Evolutionary conservation across 164 flowering plant genomes (phyloP), one percentile per base, ranked within the genome.

Genomic region (Stephania yunnanensis): DNA sequence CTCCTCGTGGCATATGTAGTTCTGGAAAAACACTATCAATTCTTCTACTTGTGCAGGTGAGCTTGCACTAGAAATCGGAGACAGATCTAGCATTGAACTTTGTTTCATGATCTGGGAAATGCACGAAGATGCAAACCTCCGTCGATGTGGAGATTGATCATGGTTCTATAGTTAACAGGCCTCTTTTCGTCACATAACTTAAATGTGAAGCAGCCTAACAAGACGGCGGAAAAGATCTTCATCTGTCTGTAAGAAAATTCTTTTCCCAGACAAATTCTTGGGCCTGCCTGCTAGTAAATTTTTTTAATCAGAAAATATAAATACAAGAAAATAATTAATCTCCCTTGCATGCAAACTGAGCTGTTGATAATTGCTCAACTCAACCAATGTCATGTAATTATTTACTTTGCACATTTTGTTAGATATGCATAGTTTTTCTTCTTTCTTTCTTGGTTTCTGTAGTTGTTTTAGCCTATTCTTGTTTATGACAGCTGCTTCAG

Each of bases 191-290:
- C 79, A 7, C 74, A 68, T 53, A 88, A 74, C 80, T 82, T 89
- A 84, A 91, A 87, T 30, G 7, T 20, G 55, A 88, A 91, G 75
- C 52, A 81, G 46, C 74, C 20, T 7, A 86, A 13, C 73, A 91
- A 73, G 10, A 85, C 82, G 66, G 88, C 85, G 9, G 92, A 78
- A 61, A 87, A 80, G 44, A 91, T 89, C 86, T 90, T 91, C 93
- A 90, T 89, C 76, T 91, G 92, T 74, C 92, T 82, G 61, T 90
- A 91, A 6, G 92, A 91, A 79, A 91, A 91, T 46, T 89, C 93
- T 75, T 83, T 86, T 42, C 93, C 93, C 12, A 89, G 75, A 77
- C 92, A 91, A 55, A 91, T 89, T 25, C 93, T 75, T 2, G 93
- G 96, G 6, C 93, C 96, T 0, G 96, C 93, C 92, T 91, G 88